Percentiles rank a stretch among this genome's conserved stretches.
Conservation (phyloP, 73 alveolate genomes). For the Paramecium biaurelia region DNA sequence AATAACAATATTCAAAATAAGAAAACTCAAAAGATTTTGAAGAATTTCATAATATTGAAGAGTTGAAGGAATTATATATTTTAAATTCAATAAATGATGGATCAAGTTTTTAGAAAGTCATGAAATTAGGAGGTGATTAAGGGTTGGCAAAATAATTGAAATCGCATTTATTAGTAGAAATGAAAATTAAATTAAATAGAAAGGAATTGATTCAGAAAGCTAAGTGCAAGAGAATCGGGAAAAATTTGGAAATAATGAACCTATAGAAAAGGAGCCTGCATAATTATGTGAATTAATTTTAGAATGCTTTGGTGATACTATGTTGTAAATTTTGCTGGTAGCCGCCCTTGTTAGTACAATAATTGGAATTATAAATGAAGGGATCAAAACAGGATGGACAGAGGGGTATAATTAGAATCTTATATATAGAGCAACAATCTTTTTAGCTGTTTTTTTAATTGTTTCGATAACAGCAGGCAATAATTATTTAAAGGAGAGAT, state of each 20-base stretch:
- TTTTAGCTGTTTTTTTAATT: constrained; percentile 87
- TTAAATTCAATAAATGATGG: constrained; percentile 36
- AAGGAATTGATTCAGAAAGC: constrained; percentile 53
- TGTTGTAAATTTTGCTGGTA: constrained; percentile 81
- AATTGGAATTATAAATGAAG: constrained; percentile 92
- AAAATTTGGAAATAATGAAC: constrained; percentile 52
- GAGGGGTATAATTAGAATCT: constrained; percentile 74
- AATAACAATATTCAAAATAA: not conserved
- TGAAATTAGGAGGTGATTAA: constrained; percentile 53
- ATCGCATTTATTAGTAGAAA: constrained; percentile 53
- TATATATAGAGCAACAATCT: constrained; percentile 88
- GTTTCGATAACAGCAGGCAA: constrained; percentile 91
- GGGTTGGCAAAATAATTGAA: constrained; percentile 53
- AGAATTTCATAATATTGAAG: not conserved
- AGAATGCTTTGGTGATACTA: constrained; percentile 95
- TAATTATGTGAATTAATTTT: constrained; percentile 62
- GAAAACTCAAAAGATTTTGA: not conserved
- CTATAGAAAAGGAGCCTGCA: constrained; percentile 46
- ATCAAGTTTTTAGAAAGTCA: not conserved
- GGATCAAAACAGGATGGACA: constrained; percentile 85
- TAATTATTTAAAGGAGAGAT: constrained; percentile 86
- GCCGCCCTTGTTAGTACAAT: constrained; percentile 94
- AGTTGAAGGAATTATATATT: not conserved
- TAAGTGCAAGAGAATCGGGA: not conserved
- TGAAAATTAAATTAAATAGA: not conserved